Evolutionary conservation across 768 basidiomycete genomes (phyloP).

Genomic region (Xanthoconium stramineum): DNA sequence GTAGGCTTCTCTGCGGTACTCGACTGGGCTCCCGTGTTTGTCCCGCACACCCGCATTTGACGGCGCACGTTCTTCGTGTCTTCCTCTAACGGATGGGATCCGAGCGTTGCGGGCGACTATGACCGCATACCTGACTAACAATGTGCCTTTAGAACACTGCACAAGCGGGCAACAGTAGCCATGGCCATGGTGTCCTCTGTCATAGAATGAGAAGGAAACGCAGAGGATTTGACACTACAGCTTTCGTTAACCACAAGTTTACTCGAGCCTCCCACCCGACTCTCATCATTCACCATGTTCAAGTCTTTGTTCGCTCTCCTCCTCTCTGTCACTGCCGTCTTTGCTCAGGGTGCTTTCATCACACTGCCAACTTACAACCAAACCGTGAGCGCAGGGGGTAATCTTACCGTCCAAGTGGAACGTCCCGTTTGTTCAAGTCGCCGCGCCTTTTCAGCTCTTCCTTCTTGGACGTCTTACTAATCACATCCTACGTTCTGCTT

Average conservation of each 20-base stretch:
- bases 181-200: neutral
- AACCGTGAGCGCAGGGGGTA: conserved; percentile 35
- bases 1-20: neutral
- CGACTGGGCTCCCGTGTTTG: neutral
- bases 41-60: neutral
- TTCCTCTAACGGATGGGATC: no score
- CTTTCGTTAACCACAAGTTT: neutral
- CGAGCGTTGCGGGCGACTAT: neutral
- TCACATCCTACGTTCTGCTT: neutral
- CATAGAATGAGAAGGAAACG: conserved; percentile 5
- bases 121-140: neutral
- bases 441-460: neutral
- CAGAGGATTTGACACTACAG: neutral
- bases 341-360: conserved; percentile 43
- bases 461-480: neutral
- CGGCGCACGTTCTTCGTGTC: neutral
- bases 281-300: conserved; percentile 11
- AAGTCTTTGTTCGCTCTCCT: conserved; percentile 14
- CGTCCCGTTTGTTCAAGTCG: conserved; percentile 45
- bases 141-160: neutral
- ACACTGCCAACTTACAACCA: conserved; percentile 33
- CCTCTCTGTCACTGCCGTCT: conserved; percentile 32
- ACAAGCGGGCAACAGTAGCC: conserved; percentile 4
- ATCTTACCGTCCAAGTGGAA: conserved; percentile 44
- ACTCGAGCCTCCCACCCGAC: neutral